Evolutionary conservation across 257 asterid species (phyloP).

Genomic region (Phtheirospermum japonicum): DNA sequence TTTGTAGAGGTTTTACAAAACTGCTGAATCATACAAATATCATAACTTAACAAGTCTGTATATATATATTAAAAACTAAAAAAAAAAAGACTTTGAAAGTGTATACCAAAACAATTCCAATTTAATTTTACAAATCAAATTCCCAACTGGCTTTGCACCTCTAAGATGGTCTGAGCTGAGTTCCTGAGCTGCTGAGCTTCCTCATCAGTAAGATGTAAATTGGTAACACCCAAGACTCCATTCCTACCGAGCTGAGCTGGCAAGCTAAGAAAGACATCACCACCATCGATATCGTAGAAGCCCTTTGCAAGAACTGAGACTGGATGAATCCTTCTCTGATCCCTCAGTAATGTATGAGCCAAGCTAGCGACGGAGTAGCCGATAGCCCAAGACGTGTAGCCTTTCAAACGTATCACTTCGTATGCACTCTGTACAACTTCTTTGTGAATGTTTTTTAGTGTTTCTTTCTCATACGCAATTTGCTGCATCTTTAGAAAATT

Average conservation of each 20-base stretch:
- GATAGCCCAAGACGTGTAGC: conserved; percentile 96
- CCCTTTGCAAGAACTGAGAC: conserved; percentile 82
- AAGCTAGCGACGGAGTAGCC: conserved; percentile 84
- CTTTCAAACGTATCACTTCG: conserved; percentile 76
- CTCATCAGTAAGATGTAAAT: conserved; percentile 69
- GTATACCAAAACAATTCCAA: no score
- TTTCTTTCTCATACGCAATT: conserved; percentile 66
- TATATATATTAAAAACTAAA: no score
- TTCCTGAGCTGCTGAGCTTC: conserved; percentile 59
- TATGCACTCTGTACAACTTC: conserved; percentile 76
- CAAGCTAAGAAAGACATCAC: conserved; percentile 77
- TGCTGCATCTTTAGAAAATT: conserved; percentile 66
- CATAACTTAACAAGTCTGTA: no score
- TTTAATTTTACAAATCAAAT: conserved; percentile 41
- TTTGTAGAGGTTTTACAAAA: no score
- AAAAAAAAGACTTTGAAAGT: no score
- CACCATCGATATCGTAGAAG: conserved; percentile 55
- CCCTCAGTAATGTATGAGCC: conserved; percentile 70
- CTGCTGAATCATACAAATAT: no score
- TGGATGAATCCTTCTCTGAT: conserved; percentile 79
- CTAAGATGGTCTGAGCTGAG: conserved; percentile 67
- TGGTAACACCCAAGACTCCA: conserved; percentile 76
- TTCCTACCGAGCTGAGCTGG: conserved; percentile 74
- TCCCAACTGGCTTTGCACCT: conserved; percentile 65
- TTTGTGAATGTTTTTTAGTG: conserved; percentile 60